Evolutionary conservation across 495 filamentous ascomycete species (phyloP), one percentile per base, ranked within the genome.

Genomic region (Xylaria cubensis): DNA sequence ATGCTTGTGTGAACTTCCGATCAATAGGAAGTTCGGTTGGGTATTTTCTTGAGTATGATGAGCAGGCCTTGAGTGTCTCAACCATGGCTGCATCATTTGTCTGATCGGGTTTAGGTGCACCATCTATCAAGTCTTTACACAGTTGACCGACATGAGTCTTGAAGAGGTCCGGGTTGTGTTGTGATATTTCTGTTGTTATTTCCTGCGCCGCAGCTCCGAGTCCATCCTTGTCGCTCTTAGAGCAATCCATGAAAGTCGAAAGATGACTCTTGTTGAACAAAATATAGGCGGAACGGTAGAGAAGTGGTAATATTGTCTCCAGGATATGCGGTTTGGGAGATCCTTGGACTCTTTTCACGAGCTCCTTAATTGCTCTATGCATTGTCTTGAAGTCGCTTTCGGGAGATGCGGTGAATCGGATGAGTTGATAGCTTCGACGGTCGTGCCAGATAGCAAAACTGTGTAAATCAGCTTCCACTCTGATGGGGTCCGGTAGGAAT

Each of bases 251-350:
- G 73, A 98, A 94, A 1, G 93, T 90, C 2, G 95, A 90, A 13
- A 98, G 91, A 74, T 98, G 95, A 77, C 94, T 97, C 71, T 92
- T 90, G 83, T 98, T 99, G 83, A 95, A 97, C 59, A 97, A 84
- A 46, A 98, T 86, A 59, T 92, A 91, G 44, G 92, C 90, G 58
- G 90, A 90, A 42, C 94, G 90, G 75, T 97, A 97, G 19, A 98
- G 81, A 4, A 98, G 84, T n/a, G 94, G 92, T 4, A 89, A 88
- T 32, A 98, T 75, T 0, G 94, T 95, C 32, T 97, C 94, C 13
- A 94, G 82, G 39, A 97, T 82, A 63, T 86, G 86, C 13, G 83
- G 78, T 48, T 83, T 84, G 13, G 81, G 80, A 46, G 80, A 78
- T 34, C 75, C 72, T 73, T 95, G 91, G 41, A 97, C 84, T 48